phyloP scores from a whole-genome alignment of 2,329 filamentous ascomycete genomes.

The Talaromyces amestolkiae region DNA sequence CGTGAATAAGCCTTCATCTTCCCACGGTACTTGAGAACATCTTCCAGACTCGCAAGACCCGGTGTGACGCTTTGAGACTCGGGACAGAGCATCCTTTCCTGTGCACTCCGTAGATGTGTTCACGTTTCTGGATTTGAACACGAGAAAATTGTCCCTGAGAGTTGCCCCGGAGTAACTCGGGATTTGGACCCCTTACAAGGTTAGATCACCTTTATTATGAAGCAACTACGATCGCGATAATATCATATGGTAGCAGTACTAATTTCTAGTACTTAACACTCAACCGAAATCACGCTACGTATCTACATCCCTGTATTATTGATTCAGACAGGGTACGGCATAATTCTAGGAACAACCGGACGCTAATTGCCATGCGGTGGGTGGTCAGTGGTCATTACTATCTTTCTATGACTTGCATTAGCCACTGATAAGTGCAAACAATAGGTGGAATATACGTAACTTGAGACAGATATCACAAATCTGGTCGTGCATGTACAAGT shows the following conservation, averaged over 20 bases:
- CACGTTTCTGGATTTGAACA: background rate
- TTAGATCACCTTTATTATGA: background rate
- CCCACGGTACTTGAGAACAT: background rate
- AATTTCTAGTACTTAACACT: background rate
- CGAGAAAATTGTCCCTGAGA: background rate
- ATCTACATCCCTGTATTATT: background rate
- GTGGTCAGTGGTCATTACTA: background rate
- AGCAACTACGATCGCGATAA: background rate
- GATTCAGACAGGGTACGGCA: background rate
- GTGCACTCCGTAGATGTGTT: background rate
- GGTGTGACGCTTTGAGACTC: background rate
- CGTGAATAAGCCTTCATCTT: background rate
- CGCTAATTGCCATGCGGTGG: background rate
- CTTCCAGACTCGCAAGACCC: background rate
- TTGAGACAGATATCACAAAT: background rate
- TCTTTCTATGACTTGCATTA: constrained; percentile 6
- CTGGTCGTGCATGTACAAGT: background rate
- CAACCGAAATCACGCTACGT: background rate
- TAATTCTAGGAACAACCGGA: background rate
- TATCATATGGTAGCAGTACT: background rate
- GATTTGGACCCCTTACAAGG: background rate
- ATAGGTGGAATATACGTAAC: background rate
- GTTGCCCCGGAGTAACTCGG: background rate
- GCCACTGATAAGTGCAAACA: background rate
- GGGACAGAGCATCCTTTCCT: background rate